A percentile compares a stretch with the other conserved stretches of the same genome.
Evolutionary conservation across 306 rosid species (phyloP).

Genomic region (Inga oerstediana): DNA sequence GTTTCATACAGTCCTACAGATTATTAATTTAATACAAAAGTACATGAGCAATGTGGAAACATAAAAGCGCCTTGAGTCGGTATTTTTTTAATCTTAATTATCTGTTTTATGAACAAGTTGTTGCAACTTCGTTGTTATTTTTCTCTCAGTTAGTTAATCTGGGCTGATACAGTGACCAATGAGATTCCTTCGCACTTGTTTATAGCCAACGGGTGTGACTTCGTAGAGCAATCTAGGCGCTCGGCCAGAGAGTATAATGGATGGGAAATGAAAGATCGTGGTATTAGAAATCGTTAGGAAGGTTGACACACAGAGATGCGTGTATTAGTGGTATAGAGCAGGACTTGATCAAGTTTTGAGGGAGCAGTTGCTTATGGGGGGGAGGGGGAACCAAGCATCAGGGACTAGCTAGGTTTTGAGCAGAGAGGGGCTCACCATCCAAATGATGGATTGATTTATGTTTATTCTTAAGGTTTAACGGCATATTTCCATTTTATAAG

Average conservation of each 20-base stretch:
- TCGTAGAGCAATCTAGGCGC: background rate
- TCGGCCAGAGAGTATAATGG: background rate
- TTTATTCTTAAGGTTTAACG: background rate
- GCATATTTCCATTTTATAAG: constrained; percentile 24
- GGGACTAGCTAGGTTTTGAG: background rate
- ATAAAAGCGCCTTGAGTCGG: constrained; percentile 34
- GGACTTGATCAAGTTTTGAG: constrained; percentile 18
- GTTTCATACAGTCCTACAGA: constrained; percentile 12
- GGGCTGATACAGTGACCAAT: background rate
- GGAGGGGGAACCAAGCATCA: too few relatives aligned
- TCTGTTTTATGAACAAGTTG: constrained; percentile 28
- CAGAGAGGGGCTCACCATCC: background rate
- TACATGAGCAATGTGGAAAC: constrained; percentile 32
- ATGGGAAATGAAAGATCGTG: background rate
- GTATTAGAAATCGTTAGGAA: background rate
- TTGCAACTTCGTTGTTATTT: constrained; percentile 26
- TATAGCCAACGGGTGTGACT: background rate
- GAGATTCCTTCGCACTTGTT: background rate
- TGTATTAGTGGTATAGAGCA: constrained; percentile 8
- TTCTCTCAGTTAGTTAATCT: background rate
- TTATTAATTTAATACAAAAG: background rate
- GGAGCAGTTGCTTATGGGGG: constrained; percentile 47
- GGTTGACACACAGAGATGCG: constrained; percentile 20
- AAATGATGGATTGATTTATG: constrained; percentile 6
- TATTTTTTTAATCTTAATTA: constrained; percentile 9